Evolutionary conservation across 257 asterid genomes (phyloP).

Genomic region (Knoxia roxburghii): DNA sequence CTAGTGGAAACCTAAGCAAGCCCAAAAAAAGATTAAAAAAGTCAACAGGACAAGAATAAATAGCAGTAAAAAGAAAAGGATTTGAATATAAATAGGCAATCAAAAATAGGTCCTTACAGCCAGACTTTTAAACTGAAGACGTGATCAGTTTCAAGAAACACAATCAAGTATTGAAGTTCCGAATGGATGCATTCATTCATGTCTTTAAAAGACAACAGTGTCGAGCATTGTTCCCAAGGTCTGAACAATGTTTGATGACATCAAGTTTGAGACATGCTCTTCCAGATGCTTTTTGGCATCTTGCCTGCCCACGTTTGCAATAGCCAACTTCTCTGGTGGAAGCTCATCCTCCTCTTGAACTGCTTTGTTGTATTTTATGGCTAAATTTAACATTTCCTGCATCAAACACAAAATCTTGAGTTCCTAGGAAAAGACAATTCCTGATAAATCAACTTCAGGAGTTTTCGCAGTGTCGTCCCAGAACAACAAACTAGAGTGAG

Average conservation of each 20-base stretch:
- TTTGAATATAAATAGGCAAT: no score
- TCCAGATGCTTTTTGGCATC: conserved; percentile 97
- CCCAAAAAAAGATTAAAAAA: no score
- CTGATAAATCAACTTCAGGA: neutral
- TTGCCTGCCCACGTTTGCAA: conserved; percentile 93
- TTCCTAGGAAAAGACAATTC: neutral
- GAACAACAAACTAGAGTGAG: neutral
- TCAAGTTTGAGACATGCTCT: conserved; percentile 87
- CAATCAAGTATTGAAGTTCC: neutral
- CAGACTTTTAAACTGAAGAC: no score
- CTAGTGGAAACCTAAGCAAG: no score
- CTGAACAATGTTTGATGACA: conserved; percentile 93
- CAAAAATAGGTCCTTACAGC: no score
- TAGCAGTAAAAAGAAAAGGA: no score
- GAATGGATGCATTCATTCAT: neutral
- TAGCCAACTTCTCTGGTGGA: conserved; percentile 85
- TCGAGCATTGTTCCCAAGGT: conserved; percentile 92
- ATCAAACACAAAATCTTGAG: neutral
- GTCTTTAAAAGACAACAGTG: conserved; percentile 75
- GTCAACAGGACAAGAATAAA: no score
- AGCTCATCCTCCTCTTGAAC: conserved; percentile 96
- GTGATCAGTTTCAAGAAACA: neutral
- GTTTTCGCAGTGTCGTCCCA: neutral
- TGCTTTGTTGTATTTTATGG: conserved; percentile 83
- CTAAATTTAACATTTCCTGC: conserved; percentile 91